Evolutionary conservation across 495 filamentous ascomycete genomes (phyloP).

Genomic region (Neurospora sublineolata): DNA sequence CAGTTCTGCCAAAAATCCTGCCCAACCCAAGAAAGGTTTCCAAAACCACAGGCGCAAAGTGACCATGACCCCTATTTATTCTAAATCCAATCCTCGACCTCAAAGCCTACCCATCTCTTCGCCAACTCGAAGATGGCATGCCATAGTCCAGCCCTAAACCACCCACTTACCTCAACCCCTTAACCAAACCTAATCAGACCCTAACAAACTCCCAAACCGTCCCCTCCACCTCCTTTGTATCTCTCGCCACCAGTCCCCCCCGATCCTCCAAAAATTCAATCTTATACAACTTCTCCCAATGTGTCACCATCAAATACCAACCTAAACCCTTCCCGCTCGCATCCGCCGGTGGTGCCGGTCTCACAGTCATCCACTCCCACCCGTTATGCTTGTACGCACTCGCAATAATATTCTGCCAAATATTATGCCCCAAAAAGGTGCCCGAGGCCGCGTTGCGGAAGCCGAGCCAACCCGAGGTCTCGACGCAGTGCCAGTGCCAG

Average conservation of each 20-base stretch:
- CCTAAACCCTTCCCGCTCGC: no score
- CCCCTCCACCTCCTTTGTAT: background rate
- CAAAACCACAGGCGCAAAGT: background rate
- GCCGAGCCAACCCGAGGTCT: background rate
- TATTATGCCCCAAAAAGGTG: background rate
- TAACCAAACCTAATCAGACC: background rate
- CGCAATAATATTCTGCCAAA: background rate
- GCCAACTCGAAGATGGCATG: no score
- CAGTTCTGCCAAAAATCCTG: background rate
- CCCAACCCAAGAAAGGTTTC: background rate
- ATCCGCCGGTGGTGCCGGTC: no score
- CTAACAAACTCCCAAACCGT: background rate
- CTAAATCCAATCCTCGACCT: no score
- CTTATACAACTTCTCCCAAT: background rate
- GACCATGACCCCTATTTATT: background rate
- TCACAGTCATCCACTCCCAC: background rate
- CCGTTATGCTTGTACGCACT: background rate
- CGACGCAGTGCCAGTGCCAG: background rate
- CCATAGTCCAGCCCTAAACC: no score
- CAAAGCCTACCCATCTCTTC: no score
- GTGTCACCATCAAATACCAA: background rate
- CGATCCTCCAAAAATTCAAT: background rate
- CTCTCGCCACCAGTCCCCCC: background rate
- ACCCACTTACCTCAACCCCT: background rate
- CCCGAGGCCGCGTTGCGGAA: background rate